phyloP scores from a whole-genome alignment of 306 rosid species.

The Ammopiptanthus mongolicus region DNA sequence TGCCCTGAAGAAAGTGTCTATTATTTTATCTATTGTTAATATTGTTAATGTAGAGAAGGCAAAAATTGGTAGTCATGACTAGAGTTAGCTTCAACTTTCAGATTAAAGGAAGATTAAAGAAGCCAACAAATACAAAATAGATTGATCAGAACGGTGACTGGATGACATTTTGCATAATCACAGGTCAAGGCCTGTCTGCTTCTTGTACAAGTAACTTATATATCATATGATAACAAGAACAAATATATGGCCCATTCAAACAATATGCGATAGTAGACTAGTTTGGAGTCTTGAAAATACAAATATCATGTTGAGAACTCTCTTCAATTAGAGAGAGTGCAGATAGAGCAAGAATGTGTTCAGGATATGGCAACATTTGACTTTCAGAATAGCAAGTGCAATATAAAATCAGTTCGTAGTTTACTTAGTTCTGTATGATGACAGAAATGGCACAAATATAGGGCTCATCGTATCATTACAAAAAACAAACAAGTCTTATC shows the following conservation, averaged over 20 bases:
- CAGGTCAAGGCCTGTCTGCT: not conserved
- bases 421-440: not conserved
- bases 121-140: not conserved
- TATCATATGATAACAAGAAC: not conserved
- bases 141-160: not conserved
- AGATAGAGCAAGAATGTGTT: not conserved
- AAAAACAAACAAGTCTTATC: not conserved
- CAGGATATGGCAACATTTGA: not conserved
- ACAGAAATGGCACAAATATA: not conserved
- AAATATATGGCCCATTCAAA: not conserved
- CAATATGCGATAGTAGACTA: not conserved
- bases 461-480: not conserved
- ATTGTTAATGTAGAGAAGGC: not conserved
- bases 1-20: conserved; percentile 52
- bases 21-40: not conserved
- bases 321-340: not conserved
- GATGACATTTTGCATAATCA: not conserved
- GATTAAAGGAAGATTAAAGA: not conserved
- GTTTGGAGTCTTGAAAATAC: not conserved
- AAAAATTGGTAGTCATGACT: not conserved
- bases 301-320: not conserved
- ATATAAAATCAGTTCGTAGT: not conserved
- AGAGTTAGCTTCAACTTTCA: not conserved
- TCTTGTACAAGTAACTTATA: not conserved
- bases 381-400: not conserved